Percentiles rank a stretch among this genome's conserved stretches.
Evolutionary conservation across 352 stramenopile genomes (phyloP).

Genomic region (Thalassiosira mediterranea): DNA sequence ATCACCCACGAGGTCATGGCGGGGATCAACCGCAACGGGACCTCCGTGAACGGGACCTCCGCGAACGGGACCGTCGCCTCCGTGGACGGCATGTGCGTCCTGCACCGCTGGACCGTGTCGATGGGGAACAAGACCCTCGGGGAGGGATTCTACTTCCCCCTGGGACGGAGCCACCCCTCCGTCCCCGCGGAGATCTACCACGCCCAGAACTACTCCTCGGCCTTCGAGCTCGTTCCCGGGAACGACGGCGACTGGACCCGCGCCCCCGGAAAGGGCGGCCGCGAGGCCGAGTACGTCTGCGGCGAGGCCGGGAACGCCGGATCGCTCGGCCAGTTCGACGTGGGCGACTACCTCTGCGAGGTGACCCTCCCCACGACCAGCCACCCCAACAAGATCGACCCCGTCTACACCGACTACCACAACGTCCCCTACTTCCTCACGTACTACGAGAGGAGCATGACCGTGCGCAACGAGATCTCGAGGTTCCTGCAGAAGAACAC

Average conservation of each 20-base stretch:
- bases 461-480: constrained; percentile 45
- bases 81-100: constrained; percentile 26
- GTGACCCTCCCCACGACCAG: constrained; percentile 37
- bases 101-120: constrained; percentile 25
- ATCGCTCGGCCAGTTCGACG: constrained; percentile 16
- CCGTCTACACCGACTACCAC: constrained; percentile 5
- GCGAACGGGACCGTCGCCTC: background rate
- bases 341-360: constrained; percentile 52
- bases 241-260: constrained; percentile 23
- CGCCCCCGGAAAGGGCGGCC: constrained; percentile 11
- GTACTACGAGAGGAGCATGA: constrained; percentile 45
- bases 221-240: background rate
- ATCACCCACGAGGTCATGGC: background rate
- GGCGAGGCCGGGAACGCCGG: constrained; percentile 39
- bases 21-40: background rate
- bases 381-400: constrained; percentile 9
- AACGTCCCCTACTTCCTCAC: constrained; percentile 53
- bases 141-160: constrained; percentile 34
- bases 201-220: background rate
- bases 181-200: constrained; percentile 16
- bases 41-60: background rate
- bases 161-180: constrained; percentile 10
- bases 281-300: constrained; percentile 22
- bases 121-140: constrained; percentile 18
- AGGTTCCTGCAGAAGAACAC: constrained; percentile 69